Evolutionary conservation across 2,329 filamentous ascomycete species (phyloP).

Genomic region (Hypoxylon sp.): DNA sequence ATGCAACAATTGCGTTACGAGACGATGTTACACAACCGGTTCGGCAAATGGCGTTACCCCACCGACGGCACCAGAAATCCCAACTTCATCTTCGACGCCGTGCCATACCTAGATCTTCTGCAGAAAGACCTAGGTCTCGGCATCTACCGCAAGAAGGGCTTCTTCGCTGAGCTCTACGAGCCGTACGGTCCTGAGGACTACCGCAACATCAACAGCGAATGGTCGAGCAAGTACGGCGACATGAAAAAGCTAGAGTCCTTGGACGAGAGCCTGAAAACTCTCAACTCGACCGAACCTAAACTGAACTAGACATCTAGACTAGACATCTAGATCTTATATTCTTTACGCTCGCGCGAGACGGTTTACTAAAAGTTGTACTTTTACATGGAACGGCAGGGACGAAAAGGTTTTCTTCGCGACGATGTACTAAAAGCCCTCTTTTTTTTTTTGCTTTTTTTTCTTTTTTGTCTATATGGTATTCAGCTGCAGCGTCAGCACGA

Average conservation of each 20-base stretch:
- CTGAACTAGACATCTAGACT: constrained; percentile 10
- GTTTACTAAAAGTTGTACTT: constrained; percentile 24
- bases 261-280: constrained; percentile 25
- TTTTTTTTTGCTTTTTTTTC: constrained; percentile 8
- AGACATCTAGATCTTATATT: constrained; percentile 17
- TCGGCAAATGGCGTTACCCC: constrained; percentile 74
- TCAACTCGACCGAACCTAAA: constrained; percentile 12
- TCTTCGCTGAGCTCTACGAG: constrained; percentile 59
- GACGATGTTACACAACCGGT: constrained; percentile 71
- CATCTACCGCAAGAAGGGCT: constrained; percentile 62
- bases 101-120: constrained; percentile 77
- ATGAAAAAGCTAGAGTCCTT: constrained; percentile 32
- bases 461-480: constrained; percentile 10
- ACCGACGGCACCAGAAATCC: constrained; percentile 68
- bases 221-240: constrained; percentile 44
- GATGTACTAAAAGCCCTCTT: constrained; percentile 28
- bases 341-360: constrained; percentile 2
- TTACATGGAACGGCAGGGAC: constrained; percentile 24
- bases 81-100: constrained; percentile 78
- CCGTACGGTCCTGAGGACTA: constrained; percentile 70
- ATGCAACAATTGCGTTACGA: constrained; percentile 58
- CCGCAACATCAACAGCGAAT: constrained; percentile 61
- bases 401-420: constrained; percentile 26
- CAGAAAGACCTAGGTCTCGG: constrained; percentile 70
- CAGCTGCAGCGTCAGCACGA: constrained; percentile 22